Evolutionary conservation across 1,139 yeast species (phyloP).

Genomic region (Magnusiomyces sp.): DNA sequence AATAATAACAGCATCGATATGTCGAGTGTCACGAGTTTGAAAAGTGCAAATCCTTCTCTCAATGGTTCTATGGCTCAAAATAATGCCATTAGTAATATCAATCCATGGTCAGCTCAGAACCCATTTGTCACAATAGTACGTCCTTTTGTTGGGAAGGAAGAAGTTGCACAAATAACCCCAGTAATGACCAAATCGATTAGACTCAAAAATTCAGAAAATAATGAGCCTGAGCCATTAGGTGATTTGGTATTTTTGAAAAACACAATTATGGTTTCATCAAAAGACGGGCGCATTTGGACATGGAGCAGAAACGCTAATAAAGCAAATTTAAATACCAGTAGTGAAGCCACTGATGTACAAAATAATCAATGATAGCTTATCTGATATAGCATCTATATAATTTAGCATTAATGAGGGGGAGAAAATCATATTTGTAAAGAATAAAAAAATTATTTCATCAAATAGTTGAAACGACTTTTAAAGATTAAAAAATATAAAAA

Average conservation of each 20-base stretch:
- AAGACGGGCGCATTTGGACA: conserved; percentile 14
- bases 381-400: no score
- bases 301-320: conserved; percentile 12
- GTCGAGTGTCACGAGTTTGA: no score
- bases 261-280: conserved; percentile 9
- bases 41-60: no score
- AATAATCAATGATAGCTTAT: no score
- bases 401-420: no score
- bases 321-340: not conserved
- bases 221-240: conserved; percentile 4
- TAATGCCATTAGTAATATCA: not conserved
- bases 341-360: no score
- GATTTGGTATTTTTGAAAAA: conserved; percentile 12
- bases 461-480: not conserved
- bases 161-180: conserved; percentile 12
- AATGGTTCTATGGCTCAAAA: no score
- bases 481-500: not conserved
- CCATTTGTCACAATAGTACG: conserved; percentile 7
- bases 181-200: not conserved
- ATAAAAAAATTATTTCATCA: no score
- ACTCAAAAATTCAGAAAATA: no score
- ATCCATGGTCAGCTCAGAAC: not conserved
- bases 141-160: conserved; percentile 8
- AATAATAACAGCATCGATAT: no score
- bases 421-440: no score